phyloP scores from a whole-genome alignment of 352 stramenopile genomes.

The Phytopythium montanum region DNA sequence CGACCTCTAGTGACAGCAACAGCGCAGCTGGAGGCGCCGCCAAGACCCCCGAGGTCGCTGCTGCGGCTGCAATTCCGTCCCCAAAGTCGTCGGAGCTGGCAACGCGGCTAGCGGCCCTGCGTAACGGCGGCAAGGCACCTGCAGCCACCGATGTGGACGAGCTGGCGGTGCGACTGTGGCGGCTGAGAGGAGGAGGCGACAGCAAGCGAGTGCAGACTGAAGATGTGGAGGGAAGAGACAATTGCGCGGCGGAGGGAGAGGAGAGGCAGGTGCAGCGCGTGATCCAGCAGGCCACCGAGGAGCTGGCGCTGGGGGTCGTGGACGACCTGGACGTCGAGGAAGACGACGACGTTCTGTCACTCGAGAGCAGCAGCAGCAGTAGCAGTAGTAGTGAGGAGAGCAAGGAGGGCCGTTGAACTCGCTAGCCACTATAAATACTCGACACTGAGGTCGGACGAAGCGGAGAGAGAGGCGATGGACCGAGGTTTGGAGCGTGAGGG shows the following conservation, averaged over 20 bases:
- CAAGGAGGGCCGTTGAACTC: slow-evolving; percentile 4
- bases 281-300: slow-evolving; percentile 58
- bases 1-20: slow-evolving; percentile 10
- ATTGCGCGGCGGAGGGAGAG: neutral
- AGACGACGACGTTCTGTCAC: slow-evolving; percentile 6
- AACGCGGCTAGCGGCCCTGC: slow-evolving; percentile 45
- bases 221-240: neutral
- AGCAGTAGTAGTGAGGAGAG: slow-evolving; percentile 10
- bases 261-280: slow-evolving; percentile 36
- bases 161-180: slow-evolving; percentile 35
- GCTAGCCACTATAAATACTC: slow-evolving; percentile 5
- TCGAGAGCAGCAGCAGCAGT: slow-evolving; percentile 9
- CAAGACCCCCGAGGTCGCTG: neutral
- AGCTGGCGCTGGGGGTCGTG: slow-evolving; percentile 46
- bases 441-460: neutral
- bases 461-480: slow-evolving; percentile 11
- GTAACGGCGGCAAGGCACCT: slow-evolving; percentile 24
- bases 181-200: slow-evolving; percentile 21
- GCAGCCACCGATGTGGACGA: slow-evolving; percentile 18
- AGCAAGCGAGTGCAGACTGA: neutral
- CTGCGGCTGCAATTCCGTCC: neutral
- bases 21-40: neutral
- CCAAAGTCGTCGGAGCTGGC: slow-evolving; percentile 17
- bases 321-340: slow-evolving; percentile 28
- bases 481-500: slow-evolving; percentile 20